These are phyloP conservation scores for Monascus ruber DNA, from an alignment of 2,329 filamentous ascomycete species.

Conservation along the genomic window DNA sequence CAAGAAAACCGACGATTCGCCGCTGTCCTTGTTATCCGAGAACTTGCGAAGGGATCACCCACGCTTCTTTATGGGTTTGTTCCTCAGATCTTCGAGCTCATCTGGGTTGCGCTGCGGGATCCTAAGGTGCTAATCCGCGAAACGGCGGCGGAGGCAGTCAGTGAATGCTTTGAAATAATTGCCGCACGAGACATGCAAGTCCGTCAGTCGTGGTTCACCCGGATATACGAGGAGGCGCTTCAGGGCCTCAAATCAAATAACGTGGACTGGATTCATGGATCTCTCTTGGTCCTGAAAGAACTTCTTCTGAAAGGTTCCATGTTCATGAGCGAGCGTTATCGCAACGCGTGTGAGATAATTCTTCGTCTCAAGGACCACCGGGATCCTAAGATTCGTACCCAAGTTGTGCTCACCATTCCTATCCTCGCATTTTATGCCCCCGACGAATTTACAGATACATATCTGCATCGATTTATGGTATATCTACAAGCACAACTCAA, in stretches of 20 bases:
- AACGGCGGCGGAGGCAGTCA: constrained; percentile 84
- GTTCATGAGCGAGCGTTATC: constrained; percentile 97
- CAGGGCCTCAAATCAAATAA: constrained; percentile 68
- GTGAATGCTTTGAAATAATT: constrained; percentile 92
- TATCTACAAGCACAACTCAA: constrained; percentile 90
- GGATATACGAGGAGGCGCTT: constrained; percentile 79
- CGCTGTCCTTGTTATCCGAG: constrained; percentile 78
- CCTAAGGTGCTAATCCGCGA: constrained; percentile 82
- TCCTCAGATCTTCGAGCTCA: constrained; percentile 85
- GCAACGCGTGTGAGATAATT: constrained; percentile 84
- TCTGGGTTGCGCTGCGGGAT: constrained; percentile 90
- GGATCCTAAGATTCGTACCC: constrained; percentile 75
- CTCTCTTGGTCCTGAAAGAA: constrained; percentile 82
- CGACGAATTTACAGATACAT: constrained; percentile 72
- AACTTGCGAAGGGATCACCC: constrained; percentile 83
- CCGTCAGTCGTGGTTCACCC: constrained; percentile 76
- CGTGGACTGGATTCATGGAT: constrained; percentile 86
- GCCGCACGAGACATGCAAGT: constrained; percentile 81
- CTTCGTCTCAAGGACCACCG: constrained; percentile 87
- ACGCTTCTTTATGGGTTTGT: constrained; percentile 95
- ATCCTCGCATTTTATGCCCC: constrained; percentile 88
- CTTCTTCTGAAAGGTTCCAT: constrained; percentile 89
- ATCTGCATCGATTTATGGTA: constrained; percentile 93
- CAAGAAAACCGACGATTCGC: constrained; percentile 90
- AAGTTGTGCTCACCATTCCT: constrained; percentile 83